Base-by-base conservation (phyloP, 306 rosid genomes). In the Malus sieversii region DNA sequence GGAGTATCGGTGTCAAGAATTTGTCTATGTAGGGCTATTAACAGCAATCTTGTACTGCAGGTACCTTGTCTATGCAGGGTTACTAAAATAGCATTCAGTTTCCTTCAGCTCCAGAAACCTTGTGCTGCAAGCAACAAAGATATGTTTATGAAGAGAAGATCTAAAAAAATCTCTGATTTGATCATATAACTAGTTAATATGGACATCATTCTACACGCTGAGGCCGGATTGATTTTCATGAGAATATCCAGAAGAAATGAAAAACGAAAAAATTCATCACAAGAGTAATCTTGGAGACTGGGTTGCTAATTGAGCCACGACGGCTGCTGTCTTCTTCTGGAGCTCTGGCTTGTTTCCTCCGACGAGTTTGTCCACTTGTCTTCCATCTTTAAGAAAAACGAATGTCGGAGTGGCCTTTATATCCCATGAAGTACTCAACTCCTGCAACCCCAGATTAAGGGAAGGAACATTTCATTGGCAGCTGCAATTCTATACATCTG, bases 321-420 rank as follows among this genome's bases (percentile, higher is more conserved):
- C 64, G 70, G 88, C 86, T 58, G 82, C 85, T 35, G 83, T 65
- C 84, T 87, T 91, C 79, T 87, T 87, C 87, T 82, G 85, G 67
- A 91, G 89, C 81, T 88, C 97, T 13, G 83, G 87, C 86, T 83
- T 89, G 92, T 89, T 90, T 55, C 93, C 96, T 71, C 96, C 98
- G 0, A 91, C 88, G 62, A 91, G 92, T 81, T 88, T 93, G 76
- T 91, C 98, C 53, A 93, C n/a, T 77, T 87, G 82, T 78, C 88
- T 77, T 55, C 97, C 93, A 78, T 91, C 90, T 87, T 84, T 86
- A 15, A 93, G 87, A 82, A 91, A 89, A 80, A 88, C 84, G 82
- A 93, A 91, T 10, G 98, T 91, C 14, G 97, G 98, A 52, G 98
- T 91, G 78, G 93, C 98, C 81, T 85, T 91, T 74, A 93, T 89